Evolutionary conservation across 306 rosid species (phyloP), one percentile per base, ranked within the genome.

Genomic region (Acacia acuminata): DNA sequence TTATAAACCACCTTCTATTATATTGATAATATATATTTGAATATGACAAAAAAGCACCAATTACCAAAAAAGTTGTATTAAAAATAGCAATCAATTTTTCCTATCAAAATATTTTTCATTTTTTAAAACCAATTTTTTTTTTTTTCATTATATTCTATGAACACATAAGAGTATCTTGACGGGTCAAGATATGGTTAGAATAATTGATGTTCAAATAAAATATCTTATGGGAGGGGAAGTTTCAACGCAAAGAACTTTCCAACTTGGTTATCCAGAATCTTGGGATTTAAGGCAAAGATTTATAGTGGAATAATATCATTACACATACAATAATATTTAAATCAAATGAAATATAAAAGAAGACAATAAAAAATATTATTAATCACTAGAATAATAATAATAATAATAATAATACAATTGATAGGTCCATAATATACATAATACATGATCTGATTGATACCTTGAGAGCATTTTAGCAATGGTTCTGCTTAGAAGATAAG

Each of bases 401-500:
- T 38, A 38, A 38, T 38, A 5, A 38, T 38, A 38, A 38, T 58
- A 16, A 67, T 27, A 53, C 24, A 40, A 73, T 68, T 77, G 48
- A 50, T 51, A 81, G 47, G 70, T 60, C 32, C 78, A 77, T 70
- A 9, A 80, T 70, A 9, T 27, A 5, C 34, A 25, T 61, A 4
- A n/a, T 20, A 20, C 11, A 56, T 73, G 24, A 56, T 83, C 11
- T 72, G 79, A 73, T 84, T 66, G 81, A 73, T 81, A 73, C 69
- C 78, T 74, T 82, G 42, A 67, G 17, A 61, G 48, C 40, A 61
- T 77, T 74, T 85, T 16, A 73, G 16, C 24, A 51, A 81, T 67
- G 78, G 86, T 78, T 81, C 82, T 78, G 77, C 30, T 78, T 81
- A 16, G 4, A 78, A 87, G 90, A 87, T 81, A 84, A 87, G 84